Evolutionary conservation across 768 basidiomycete genomes (phyloP).

Genomic region (Thelephora ganbajun): DNA sequence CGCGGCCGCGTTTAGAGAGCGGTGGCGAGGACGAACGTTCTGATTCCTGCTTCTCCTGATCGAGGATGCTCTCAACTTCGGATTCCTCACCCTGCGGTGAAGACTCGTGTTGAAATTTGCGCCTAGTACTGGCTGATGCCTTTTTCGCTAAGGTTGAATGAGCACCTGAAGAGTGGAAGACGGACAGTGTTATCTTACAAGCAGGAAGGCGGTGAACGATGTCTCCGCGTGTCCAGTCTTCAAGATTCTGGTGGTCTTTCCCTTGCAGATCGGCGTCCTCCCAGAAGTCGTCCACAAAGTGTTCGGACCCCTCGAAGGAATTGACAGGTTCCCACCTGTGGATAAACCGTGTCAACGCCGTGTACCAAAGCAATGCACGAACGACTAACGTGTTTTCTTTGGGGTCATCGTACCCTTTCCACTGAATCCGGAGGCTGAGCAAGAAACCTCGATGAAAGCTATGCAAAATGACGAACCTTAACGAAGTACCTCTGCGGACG

Average conservation of each 20-base stretch:
- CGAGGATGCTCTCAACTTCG: no score
- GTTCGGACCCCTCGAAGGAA: conserved; percentile 46
- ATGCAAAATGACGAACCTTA: background rate
- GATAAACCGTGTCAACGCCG: conserved; percentile 1
- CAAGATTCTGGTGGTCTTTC: conserved; percentile 35
- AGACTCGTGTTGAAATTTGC: no score
- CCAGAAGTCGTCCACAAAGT: conserved; percentile 30
- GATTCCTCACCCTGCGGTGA: no score
- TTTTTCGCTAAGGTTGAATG: no score
- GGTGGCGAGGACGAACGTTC: no score
- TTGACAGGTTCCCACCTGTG: conserved; percentile 54
- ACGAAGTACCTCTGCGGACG: background rate
- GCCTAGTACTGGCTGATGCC: no score
- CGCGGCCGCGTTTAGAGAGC: no score
- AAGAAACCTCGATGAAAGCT: no score
- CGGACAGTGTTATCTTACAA: no score
- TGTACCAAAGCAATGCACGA: background rate
- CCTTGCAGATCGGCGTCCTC: conserved; percentile 17
- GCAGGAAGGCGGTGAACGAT: no score
- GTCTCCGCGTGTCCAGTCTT: background rate
- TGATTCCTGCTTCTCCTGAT: no score
- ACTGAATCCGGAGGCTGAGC: conserved; percentile 1
- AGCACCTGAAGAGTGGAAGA: no score
- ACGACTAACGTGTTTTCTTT: conserved; percentile 4
- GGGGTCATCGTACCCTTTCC: conserved; percentile 4